phyloP scores from a whole-genome alignment of 2,329 filamentous ascomycete genomes.

The Mariannaea elegans region DNA sequence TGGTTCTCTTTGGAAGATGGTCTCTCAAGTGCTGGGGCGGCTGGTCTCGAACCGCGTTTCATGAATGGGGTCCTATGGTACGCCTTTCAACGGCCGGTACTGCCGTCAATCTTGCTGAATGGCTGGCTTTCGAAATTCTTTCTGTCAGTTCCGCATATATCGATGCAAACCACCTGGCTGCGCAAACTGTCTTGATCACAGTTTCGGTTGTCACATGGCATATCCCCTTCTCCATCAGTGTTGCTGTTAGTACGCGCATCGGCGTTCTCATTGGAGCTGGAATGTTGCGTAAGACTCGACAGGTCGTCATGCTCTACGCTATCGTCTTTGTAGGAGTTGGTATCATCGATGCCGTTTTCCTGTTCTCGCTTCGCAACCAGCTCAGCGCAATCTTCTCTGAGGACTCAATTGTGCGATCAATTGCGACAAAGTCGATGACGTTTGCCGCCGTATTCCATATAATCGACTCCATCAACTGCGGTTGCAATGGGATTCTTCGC shows the following conservation, averaged over 20 bases:
- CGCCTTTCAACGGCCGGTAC: constrained; percentile 50
- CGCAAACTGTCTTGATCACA: constrained; percentile 52
- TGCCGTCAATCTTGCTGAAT: constrained; percentile 52
- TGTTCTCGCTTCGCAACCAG: constrained; percentile 3
- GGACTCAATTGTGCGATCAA: neutral
- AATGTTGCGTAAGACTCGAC: neutral
- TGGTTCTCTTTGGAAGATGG: constrained; percentile 49
- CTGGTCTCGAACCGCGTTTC: constrained; percentile 47
- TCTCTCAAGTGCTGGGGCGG: constrained; percentile 48
- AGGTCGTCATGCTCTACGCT: constrained; percentile 8
- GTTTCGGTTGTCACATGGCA: constrained; percentile 53
- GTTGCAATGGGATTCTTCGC: constrained; percentile 6
- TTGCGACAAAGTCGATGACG: constrained; percentile 9
- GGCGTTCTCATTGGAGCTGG: constrained; percentile 10
- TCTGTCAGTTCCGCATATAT: constrained; percentile 56
- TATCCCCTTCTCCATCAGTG: constrained; percentile 53
- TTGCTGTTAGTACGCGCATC: constrained; percentile 46
- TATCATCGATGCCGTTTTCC: neutral
- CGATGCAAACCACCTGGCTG: constrained; percentile 52
- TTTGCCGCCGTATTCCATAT: constrained; percentile 11
- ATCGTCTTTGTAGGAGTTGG: neutral
- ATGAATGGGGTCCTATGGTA: constrained; percentile 52
- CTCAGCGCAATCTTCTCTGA: constrained; percentile 6
- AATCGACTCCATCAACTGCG: constrained; percentile 16
- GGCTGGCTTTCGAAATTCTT: constrained; percentile 54